Evolutionary conservation across 148 eudicot species (phyloP).

Genomic region (Chenopodium album): DNA sequence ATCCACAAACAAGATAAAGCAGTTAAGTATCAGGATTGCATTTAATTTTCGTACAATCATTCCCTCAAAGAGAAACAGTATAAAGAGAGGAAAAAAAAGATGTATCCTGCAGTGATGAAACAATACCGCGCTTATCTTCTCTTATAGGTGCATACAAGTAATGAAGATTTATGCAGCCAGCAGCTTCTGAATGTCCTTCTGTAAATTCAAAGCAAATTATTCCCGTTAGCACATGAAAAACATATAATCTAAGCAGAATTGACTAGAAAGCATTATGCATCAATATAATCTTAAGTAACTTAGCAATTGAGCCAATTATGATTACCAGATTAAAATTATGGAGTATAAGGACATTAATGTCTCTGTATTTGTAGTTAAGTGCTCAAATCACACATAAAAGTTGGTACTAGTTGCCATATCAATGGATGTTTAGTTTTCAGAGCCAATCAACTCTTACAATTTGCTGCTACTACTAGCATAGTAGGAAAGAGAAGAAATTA

Average conservation of each 20-base stretch:
- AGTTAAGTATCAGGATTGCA: not conserved
- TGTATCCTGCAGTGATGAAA: not conserved
- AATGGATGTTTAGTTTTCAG: not conserved
- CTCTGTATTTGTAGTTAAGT: not conserved
- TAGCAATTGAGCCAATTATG: not conserved
- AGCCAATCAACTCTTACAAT: not conserved
- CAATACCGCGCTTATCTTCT: not conserved
- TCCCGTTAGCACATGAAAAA: not conserved
- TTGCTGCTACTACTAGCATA: too few relatives aligned
- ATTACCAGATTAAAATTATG: not conserved
- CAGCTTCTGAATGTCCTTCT: slow-evolving; percentile 79
- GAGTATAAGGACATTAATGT: not conserved
- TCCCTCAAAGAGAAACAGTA: not conserved
- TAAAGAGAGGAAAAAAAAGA: not conserved
- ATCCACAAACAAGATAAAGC: not conserved
- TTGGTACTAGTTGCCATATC: not conserved
- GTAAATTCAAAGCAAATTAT: slow-evolving; percentile 28
- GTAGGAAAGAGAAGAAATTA: too few relatives aligned
- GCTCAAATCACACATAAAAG: not conserved
- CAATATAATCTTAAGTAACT: not conserved
- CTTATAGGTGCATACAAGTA: not conserved
- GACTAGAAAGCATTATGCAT: not conserved
- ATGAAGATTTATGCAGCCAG: slow-evolving; percentile 45
- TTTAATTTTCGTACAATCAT: not conserved
- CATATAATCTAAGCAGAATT: not conserved